Evolutionary conservation across 345 rosid species (phyloP).

Genomic region (Hibiscus tridactylites): DNA sequence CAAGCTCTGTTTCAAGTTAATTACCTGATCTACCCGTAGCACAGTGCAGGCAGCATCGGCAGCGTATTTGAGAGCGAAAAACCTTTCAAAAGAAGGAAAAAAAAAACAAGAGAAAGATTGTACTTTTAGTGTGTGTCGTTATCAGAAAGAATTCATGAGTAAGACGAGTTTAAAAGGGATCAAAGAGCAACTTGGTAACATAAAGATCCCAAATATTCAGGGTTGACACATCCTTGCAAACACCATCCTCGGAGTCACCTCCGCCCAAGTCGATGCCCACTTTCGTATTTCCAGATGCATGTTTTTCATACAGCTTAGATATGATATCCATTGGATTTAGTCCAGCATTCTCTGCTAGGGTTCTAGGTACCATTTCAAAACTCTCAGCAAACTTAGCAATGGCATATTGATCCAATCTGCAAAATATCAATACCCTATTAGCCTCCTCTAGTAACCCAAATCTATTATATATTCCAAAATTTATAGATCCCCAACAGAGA

Average conservation of each 20-base stretch:
- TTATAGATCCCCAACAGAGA: not conserved
- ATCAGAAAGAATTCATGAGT: not conserved
- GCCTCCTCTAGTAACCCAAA: not conserved
- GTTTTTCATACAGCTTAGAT: slow-evolving; percentile 87
- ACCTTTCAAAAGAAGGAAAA: slow-evolving; percentile 29
- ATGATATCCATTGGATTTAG: slow-evolving; percentile 93
- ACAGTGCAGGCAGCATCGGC: slow-evolving; percentile 98
- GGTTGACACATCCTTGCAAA: slow-evolving; percentile 63
- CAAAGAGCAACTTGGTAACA: slow-evolving; percentile 44
- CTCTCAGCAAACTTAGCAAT: slow-evolving; percentile 92
- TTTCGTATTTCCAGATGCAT: slow-evolving; percentile 81
- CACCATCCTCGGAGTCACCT: slow-evolving; percentile 80
- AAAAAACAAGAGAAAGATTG: not conserved
- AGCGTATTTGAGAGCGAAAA: slow-evolving; percentile 87
- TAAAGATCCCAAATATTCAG: slow-evolving; percentile 82
- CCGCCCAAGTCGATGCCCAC: slow-evolving; percentile 85
- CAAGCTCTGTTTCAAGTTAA: not conserved
- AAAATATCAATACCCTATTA: slow-evolving; percentile 7
- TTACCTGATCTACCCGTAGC: slow-evolving; percentile 93
- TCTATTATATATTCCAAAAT: not conserved
- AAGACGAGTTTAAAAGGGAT: not conserved
- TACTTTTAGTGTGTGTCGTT: not conserved
- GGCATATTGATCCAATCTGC: slow-evolving; percentile 96
- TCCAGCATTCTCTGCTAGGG: slow-evolving; percentile 94
- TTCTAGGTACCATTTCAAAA: slow-evolving; percentile 94